A percentile compares a stretch with the other conserved stretches of the same genome.
phyloP scores from a whole-genome alignment of 2,329 filamentous ascomycete genomes.

The Calcarisporium arbuscula region DNA sequence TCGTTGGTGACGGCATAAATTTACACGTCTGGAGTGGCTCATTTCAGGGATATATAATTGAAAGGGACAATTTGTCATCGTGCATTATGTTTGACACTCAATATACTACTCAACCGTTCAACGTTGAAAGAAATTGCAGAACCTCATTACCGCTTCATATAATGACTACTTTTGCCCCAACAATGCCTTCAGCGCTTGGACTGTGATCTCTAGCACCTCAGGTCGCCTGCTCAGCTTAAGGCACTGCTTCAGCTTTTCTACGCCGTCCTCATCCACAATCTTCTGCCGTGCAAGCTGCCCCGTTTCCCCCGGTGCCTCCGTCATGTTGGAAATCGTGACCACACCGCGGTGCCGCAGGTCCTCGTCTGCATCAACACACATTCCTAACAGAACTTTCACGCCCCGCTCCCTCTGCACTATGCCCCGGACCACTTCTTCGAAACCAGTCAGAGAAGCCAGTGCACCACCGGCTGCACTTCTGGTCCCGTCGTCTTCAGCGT shows the following conservation, averaged over 20 bases:
- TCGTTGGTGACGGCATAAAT: too few species aligned
- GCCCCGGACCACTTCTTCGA: constrained; percentile 65
- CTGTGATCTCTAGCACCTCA: constrained; percentile 64
- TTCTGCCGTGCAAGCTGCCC: constrained; percentile 55
- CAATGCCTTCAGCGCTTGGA: constrained; percentile 66
- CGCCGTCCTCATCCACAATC: constrained; percentile 55
- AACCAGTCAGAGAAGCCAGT: constrained; percentile 74
- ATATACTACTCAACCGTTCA: too few species aligned
- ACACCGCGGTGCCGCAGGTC: constrained; percentile 66
- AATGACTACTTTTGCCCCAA: constrained; percentile 37
- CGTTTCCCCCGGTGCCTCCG: constrained; percentile 58
- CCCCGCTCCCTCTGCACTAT: constrained; percentile 67
- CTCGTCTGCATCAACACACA: constrained; percentile 69
- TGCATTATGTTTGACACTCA: too few species aligned
- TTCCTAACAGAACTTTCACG: constrained; percentile 67
- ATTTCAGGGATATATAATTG: too few species aligned
- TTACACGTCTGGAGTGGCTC: too few species aligned
- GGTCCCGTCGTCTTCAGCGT: constrained; percentile 75
- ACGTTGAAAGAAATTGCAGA: too few species aligned
- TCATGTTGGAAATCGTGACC: constrained; percentile 68
- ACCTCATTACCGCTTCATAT: too few species aligned
- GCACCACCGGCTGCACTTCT: constrained; percentile 82
- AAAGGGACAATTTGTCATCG: too few species aligned
- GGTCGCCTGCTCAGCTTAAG: constrained; percentile 62
- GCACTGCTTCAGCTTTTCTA: constrained; percentile 63